Percentiles rank a stretch among this genome's conserved stretches.
These are phyloP conservation scores for Calocybe cyanea DNA, from an alignment of 768 basidiomycete species.

Conservation along the genomic window DNA sequence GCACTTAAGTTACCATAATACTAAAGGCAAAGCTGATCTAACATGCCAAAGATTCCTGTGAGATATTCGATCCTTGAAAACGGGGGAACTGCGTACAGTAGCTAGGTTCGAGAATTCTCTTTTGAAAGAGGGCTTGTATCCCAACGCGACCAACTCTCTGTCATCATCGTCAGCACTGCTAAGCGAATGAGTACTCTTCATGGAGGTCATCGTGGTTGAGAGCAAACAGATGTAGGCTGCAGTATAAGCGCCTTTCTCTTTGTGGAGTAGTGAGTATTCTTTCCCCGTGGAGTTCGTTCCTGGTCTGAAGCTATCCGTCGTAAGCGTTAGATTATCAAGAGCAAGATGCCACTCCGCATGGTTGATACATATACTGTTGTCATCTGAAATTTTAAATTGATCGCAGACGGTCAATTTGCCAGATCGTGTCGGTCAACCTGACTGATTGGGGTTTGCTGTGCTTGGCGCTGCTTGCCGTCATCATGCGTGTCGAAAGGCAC, in stretches of 20 bases:
- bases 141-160: constrained; percentile 58
- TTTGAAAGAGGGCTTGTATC: constrained; percentile 77
- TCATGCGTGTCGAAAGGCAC: too few relatives aligned
- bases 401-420: neutral
- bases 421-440: neutral
- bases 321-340: too few relatives aligned
- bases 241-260: neutral
- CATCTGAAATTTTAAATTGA: too few relatives aligned
- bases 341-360: too few relatives aligned
- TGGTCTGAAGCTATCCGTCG: too few relatives aligned
- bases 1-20: constrained; percentile 51
- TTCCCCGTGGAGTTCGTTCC: neutral
- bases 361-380: too few relatives aligned
- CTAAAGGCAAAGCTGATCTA: constrained; percentile 76
- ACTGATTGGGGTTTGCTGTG: neutral
- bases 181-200: constrained; percentile 13
- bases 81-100: constrained; percentile 43
- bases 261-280: neutral
- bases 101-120: constrained; percentile 82
- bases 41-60: neutral
- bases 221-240: neutral
- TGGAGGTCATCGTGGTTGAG: constrained; percentile 11
- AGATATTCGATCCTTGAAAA: neutral
- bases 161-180: constrained; percentile 52
- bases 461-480: too few relatives aligned